Evolutionary conservation across 31 red algal genomes (phyloP).

Genomic region (Odonthalia washingtoniensis): DNA sequence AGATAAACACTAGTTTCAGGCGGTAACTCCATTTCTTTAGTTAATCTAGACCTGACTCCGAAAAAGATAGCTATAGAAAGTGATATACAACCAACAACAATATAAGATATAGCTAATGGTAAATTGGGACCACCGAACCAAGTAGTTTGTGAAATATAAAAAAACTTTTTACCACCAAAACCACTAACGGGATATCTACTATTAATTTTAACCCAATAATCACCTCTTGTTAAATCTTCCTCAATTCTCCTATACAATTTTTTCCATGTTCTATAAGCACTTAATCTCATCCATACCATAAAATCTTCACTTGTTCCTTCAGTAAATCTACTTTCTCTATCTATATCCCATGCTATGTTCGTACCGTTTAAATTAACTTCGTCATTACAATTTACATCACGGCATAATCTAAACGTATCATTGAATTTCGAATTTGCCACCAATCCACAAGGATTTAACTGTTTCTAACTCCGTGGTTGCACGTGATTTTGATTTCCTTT

Average conservation of each 20-base stretch:
- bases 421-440: constrained; percentile 86
- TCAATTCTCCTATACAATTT: constrained; percentile 83
- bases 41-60: constrained; percentile 42
- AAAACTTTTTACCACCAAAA: constrained; percentile 86
- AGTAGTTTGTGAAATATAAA: constrained; percentile 80
- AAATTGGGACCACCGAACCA: constrained; percentile 90
- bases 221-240: constrained; percentile 49
- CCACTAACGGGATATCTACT: constrained; percentile 68
- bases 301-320: constrained; percentile 65
- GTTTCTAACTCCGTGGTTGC: too few relatives aligned
- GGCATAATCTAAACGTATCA: constrained; percentile 67
- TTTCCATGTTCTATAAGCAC: constrained; percentile 82
- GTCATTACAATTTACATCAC: constrained; percentile 25
- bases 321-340: constrained; percentile 57
- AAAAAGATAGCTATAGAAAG: constrained; percentile 59
- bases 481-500: too few relatives aligned
- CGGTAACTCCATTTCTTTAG: constrained; percentile 57
- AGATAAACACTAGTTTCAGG: constrained; percentile 73
- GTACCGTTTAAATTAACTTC: constrained; percentile 22
- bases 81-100: constrained; percentile 63
- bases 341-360: constrained; percentile 79
- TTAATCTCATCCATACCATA: constrained; percentile 96
- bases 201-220: constrained; percentile 58
- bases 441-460: constrained; percentile 79
- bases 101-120: constrained; percentile 66